phyloP scores from a whole-genome alignment of 441 rosid genomes.

The Bocquillonia castaneifolia region DNA sequence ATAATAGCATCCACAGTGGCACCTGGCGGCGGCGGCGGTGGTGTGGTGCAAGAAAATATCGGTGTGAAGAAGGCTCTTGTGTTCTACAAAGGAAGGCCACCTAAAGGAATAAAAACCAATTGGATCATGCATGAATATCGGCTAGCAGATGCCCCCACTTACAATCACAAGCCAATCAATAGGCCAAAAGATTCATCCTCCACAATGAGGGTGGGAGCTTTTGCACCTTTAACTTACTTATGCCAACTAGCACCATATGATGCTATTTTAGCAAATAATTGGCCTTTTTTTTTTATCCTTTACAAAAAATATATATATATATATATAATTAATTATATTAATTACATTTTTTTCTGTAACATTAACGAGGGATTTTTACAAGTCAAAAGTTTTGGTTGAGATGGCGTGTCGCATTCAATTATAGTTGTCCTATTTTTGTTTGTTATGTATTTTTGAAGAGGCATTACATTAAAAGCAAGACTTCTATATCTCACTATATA shows the following conservation, averaged over 20 bases:
- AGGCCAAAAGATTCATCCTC: too few relatives aligned
- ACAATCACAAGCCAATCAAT: too few relatives aligned
- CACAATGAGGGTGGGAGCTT: too few relatives aligned
- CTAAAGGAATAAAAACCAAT: conserved; percentile 80
- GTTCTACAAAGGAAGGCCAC: conserved; percentile 91
- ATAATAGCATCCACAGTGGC: conserved; percentile 50
- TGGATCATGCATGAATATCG: conserved; percentile 99
- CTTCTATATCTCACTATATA: not conserved
- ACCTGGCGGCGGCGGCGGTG: too few relatives aligned
- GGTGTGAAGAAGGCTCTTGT: conserved; percentile 93
- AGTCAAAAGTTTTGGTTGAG: conserved; percentile 9
- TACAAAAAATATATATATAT: too few relatives aligned
- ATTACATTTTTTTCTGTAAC: too few relatives aligned
- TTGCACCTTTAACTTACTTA: too few relatives aligned
- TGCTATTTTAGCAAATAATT: too few relatives aligned
- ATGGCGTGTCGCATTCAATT: not conserved
- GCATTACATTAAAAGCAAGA: not conserved
- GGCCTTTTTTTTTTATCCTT: too few relatives aligned
- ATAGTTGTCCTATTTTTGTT: not conserved
- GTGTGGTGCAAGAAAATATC: too few relatives aligned
- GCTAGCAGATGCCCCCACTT: conserved; percentile 50
- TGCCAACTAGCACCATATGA: too few relatives aligned
- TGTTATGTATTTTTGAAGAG: conserved; percentile 8
- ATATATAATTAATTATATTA: too few relatives aligned
- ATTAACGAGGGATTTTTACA: not conserved